Base-by-base conservation (phyloP, 176 grass and related monocot genomes). In the Cymbopogon citratus region DNA sequence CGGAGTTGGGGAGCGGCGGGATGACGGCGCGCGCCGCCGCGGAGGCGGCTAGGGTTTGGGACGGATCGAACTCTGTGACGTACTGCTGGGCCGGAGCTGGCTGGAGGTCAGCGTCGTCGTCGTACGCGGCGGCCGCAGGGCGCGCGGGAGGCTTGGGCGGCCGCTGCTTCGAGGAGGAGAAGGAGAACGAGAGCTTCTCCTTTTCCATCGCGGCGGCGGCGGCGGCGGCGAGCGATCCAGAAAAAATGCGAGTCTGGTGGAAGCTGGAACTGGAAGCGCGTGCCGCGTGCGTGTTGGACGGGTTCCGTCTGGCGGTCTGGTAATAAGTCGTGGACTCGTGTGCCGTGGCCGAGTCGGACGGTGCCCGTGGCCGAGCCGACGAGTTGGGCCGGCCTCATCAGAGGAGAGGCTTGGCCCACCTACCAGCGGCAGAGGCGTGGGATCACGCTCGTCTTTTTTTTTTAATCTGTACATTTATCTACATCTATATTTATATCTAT, bases 41-140 rank as follows among this genome's bases (percentile, higher is more conserved):
- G 18, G 89, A 13, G 9, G 48, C 4, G 3, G 48, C 6, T 75
- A 95, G 87, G 68, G 92, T 86, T 89, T 88, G 85, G 26, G 89
- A 80, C 5, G 90, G 76, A 84, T 95, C 96, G 91, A 99, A 99
- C 77, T 86, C 88, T 44, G 91, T 95, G 79, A 98, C 92, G 69
- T 91, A 98, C 64, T 85, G 89, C 78, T 48, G 88, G 56, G 72
- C 64, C 60, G 79, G 66, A 23, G 73, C 74, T 3, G 70, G 5
- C 40, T 51, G 70, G 8, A 54, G 68, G 54, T 6, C 70, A 6
- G 57, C 76, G 16, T 71, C 71, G 0, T 68, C 68, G 21, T 60
- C 54, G 23, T 36, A 57, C 0, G 40, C 29, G 23, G 39, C 70
- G 5, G 83, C 60, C 4, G 49, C 27, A 31, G 69, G 44, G 28